Conservation (phyloP, 163 green algal genomes). For the Chlorella variabilis region DNA sequence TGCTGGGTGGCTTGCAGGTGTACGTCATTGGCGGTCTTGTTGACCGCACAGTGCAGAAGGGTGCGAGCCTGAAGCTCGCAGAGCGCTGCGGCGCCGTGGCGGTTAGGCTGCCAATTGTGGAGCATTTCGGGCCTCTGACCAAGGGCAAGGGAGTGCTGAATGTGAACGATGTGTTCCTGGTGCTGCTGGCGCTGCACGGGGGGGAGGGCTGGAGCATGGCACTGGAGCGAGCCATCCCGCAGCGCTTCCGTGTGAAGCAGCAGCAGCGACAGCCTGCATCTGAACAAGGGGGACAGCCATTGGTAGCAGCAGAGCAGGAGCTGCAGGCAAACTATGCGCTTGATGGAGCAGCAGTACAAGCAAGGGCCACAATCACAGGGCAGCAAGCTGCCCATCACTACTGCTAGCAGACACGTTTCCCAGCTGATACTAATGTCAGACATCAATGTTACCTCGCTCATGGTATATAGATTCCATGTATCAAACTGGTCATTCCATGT, state of each 20-base stretch:
- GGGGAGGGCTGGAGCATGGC: conserved; percentile 54
- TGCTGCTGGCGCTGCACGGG: conserved; percentile 51
- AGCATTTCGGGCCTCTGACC: conserved; percentile 44
- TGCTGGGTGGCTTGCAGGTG: no score
- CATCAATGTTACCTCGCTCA: no score
- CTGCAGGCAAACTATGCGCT: no score
- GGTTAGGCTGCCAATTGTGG: conserved; percentile 48
- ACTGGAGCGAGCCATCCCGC: conserved; percentile 50
- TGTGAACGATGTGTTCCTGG: conserved; percentile 62
- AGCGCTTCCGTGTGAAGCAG: conserved; percentile 37
- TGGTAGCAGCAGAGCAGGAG: background rate
- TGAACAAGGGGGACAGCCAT: background rate
- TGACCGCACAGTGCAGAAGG: conserved; percentile 64
- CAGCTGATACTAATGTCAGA: no score
- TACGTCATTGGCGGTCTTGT: conserved; percentile 77
- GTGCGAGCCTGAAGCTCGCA: conserved; percentile 45
- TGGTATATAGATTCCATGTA: no score
- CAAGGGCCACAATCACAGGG: background rate
- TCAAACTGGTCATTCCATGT: no score
- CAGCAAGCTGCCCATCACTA: background rate
- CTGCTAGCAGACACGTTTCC: no score
- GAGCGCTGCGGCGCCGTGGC: background rate
- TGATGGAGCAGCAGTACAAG: background rate
- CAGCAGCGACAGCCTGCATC: background rate
- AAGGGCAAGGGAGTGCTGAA: conserved; percentile 54